Conservation (phyloP, 805 yeast genomes). For the Zygoascus ofunaensis region DNA sequence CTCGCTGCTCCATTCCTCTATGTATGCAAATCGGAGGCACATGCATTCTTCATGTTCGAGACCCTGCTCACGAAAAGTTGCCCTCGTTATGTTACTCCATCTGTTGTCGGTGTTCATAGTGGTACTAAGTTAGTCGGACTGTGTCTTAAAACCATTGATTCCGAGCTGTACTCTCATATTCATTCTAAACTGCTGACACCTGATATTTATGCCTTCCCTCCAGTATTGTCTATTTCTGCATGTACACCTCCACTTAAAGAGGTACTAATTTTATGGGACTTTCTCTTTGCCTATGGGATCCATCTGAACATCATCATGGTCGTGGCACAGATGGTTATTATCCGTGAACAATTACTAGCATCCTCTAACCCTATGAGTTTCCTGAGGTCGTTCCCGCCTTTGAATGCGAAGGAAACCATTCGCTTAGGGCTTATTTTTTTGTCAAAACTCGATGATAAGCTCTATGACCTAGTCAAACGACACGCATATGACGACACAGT, state of each 20-base stretch:
- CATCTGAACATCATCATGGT: slow-evolving; percentile 79
- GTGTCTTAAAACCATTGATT: slow-evolving; percentile 63
- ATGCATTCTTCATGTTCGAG: slow-evolving; percentile 67
- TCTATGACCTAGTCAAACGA: slow-evolving; percentile 54
- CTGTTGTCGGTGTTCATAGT: slow-evolving; percentile 70
- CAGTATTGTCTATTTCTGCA: slow-evolving; percentile 70
- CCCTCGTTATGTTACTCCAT: slow-evolving; percentile 71
- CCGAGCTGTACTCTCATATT: slow-evolving; percentile 50
- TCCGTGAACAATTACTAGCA: slow-evolving; percentile 52
- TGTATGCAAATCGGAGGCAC: slow-evolving; percentile 70
- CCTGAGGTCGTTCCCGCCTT: slow-evolving; percentile 59
- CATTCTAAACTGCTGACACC: slow-evolving; percentile 64
- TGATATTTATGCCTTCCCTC: slow-evolving; percentile 70
- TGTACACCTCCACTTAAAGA: slow-evolving; percentile 79
- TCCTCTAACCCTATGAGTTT: slow-evolving; percentile 64
- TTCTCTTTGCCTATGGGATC: slow-evolving; percentile 80
- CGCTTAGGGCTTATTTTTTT: slow-evolving; percentile 72
- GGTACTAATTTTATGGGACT: slow-evolving; percentile 78
- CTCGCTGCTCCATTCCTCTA: slow-evolving; percentile 76
- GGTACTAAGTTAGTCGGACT: slow-evolving; percentile 58
- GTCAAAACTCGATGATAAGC: slow-evolving; percentile 56
- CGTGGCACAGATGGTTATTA: slow-evolving; percentile 70
- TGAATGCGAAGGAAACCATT: slow-evolving; percentile 66
- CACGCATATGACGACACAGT: slow-evolving; percentile 46
- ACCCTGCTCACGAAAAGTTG: slow-evolving; percentile 52